Conservation (phyloP, 768 basidiomycete genomes). For the Tremella fuciformis region DNA sequence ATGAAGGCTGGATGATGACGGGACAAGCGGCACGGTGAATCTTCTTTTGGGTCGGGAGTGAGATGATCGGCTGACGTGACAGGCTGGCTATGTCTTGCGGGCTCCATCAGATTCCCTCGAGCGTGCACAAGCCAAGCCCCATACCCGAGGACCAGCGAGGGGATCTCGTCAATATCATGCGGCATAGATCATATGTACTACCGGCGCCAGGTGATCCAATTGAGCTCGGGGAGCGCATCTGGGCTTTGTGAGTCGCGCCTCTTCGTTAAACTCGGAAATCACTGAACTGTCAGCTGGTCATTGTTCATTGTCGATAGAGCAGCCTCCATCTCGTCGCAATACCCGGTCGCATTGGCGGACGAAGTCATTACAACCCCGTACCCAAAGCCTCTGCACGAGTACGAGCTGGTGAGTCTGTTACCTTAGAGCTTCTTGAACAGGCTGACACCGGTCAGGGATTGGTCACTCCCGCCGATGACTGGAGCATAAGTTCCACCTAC, state of each 20-base stretch:
- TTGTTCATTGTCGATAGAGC: constrained; percentile 36
- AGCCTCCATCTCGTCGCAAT: constrained; percentile 34
- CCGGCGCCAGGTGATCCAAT: constrained; percentile 37
- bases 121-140: constrained; percentile 24
- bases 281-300: constrained; percentile 33
- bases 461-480: constrained; percentile 24
- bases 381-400: constrained; percentile 40
- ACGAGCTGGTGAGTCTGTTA: constrained; percentile 35
- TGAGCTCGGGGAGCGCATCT: constrained; percentile 43
- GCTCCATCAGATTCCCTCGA: constrained; percentile 35
- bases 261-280: not conserved
- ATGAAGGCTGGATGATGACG: constrained; percentile 45
- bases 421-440: too few relatives aligned
- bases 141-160: constrained; percentile 17
- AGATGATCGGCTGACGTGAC: not conserved
- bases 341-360: constrained; percentile 34
- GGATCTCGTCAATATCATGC: constrained; percentile 37
- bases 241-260: constrained; percentile 37
- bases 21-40: constrained; percentile 36
- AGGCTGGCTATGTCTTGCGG: constrained; percentile 41
- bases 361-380: constrained; percentile 37
- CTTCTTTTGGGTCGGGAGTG: not conserved
- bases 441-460: constrained; percentile 21
- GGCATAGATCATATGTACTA: constrained; percentile 31
- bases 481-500: constrained; percentile 13